phyloP scores from a whole-genome alignment of 2,329 filamentous ascomycete species.

The Pseudohalonectria lignicola region DNA sequence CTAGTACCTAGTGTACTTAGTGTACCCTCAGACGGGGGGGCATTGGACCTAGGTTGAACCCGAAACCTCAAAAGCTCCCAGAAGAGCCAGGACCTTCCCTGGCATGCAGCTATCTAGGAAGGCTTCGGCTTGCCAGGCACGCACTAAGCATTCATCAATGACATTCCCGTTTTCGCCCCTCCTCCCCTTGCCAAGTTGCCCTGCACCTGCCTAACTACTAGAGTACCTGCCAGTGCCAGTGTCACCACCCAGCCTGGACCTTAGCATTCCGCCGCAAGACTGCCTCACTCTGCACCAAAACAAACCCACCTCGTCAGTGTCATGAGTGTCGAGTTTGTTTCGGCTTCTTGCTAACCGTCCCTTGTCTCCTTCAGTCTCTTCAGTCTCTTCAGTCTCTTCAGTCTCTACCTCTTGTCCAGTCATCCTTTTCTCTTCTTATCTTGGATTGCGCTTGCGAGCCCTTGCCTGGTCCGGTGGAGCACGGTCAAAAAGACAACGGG shows the following conservation, averaged over 20 bases:
- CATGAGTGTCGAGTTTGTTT: constrained; percentile 3
- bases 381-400: background rate
- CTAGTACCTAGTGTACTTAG: background rate
- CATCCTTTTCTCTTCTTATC: background rate
- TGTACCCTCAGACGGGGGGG: background rate
- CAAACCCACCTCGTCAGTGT: background rate
- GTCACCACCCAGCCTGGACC: background rate
- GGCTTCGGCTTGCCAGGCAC: constrained; percentile 8
- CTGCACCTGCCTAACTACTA: no score
- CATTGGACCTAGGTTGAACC: constrained; percentile 3
- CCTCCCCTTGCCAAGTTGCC: background rate
- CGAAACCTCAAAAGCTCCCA: constrained; percentile 8
- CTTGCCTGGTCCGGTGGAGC: background rate
- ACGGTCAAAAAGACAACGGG: background rate
- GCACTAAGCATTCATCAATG: constrained; percentile 10
- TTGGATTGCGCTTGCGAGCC: no score
- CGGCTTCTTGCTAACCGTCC: constrained; percentile 1
- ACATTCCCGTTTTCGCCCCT: constrained; percentile 3
- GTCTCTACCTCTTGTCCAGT: background rate
- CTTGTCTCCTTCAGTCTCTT: background rate
- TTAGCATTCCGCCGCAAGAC: background rate
- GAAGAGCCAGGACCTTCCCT: constrained; percentile 10
- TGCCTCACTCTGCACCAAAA: constrained; percentile 1
- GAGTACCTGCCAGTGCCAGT: background rate
- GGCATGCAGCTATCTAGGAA: constrained; percentile 13